phyloP scores from a whole-genome alignment of 2,329 filamentous ascomycete genomes.

The Basipetospora chlamydospora region DNA sequence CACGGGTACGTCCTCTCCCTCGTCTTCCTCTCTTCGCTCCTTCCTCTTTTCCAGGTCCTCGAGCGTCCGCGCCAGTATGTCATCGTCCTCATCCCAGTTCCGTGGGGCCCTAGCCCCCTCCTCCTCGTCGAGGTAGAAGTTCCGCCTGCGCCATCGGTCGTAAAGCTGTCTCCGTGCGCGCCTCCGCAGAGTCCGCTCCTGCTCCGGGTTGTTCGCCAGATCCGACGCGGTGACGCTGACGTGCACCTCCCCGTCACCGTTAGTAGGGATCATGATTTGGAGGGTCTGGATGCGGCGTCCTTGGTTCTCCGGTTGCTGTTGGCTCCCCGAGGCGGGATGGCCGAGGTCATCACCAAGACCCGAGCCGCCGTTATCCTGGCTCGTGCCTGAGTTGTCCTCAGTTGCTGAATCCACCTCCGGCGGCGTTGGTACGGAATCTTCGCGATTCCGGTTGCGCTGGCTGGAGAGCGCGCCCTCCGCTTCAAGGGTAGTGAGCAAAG shows the following conservation, averaged over 20 bases:
- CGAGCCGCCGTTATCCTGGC: background rate
- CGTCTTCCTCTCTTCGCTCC: slow-evolving; percentile 8
- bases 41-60: slow-evolving; percentile 17
- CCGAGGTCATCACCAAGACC: background rate
- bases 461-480: slow-evolving; percentile 1
- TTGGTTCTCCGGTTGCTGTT: background rate
- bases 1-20: slow-evolving; percentile 20
- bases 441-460: no score
- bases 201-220: slow-evolving; percentile 1
- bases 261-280: slow-evolving; percentile 2
- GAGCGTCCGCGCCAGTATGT: slow-evolving; percentile 26
- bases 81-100: slow-evolving; percentile 48
- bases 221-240: slow-evolving; percentile 4
- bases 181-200: slow-evolving; percentile 2
- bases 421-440: background rate
- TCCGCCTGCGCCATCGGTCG: slow-evolving; percentile 61
- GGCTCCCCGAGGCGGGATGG: background rate
- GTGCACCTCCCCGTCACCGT: slow-evolving; percentile 4
- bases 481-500: slow-evolving; percentile 1
- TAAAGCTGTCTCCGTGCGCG: slow-evolving; percentile 38
- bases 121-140: slow-evolving; percentile 77
- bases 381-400: background rate
- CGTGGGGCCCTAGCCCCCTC: slow-evolving; percentile 55
- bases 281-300: slow-evolving; percentile 1
- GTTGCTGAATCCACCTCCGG: slow-evolving; percentile 2